Conservation (phyloP, 306 rosid species). For the Medicago arabica region DNA sequence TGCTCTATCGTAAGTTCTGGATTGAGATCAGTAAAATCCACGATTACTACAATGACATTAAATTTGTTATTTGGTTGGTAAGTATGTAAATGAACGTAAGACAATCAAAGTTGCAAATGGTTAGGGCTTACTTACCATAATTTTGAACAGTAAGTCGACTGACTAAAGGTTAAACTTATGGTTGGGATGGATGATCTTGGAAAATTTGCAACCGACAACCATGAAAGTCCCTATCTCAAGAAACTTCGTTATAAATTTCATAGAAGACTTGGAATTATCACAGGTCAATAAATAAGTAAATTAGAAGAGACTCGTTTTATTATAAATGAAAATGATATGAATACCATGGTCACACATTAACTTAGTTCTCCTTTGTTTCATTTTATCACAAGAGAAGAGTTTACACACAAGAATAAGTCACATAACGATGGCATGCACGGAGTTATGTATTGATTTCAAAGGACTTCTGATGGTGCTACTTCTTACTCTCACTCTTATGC, state of each 20-base stretch:
- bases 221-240: background rate
- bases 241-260: slow-evolving; percentile 3
- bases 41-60: background rate
- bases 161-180: background rate
- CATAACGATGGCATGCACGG: slow-evolving; percentile 31
- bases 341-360: background rate
- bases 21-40: background rate
- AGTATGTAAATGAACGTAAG: background rate
- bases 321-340: background rate
- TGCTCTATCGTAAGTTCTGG: background rate
- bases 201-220: background rate
- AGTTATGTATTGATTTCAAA: slow-evolving; percentile 29
- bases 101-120: background rate
- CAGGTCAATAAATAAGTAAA: no score
- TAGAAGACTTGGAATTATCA: slow-evolving; percentile 3
- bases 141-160: background rate
- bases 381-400: slow-evolving; percentile 10
- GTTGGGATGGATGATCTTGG: background rate
- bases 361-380: background rate
- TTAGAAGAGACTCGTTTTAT: background rate
- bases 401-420: background rate
- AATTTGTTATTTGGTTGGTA: slow-evolving; percentile 1
- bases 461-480: slow-evolving; percentile 44
- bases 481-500: slow-evolving; percentile 41
- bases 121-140: background rate